These are phyloP conservation scores for Trametes maxima DNA, from an alignment of 768 basidiomycete genomes.

Conservation along the genomic window DNA sequence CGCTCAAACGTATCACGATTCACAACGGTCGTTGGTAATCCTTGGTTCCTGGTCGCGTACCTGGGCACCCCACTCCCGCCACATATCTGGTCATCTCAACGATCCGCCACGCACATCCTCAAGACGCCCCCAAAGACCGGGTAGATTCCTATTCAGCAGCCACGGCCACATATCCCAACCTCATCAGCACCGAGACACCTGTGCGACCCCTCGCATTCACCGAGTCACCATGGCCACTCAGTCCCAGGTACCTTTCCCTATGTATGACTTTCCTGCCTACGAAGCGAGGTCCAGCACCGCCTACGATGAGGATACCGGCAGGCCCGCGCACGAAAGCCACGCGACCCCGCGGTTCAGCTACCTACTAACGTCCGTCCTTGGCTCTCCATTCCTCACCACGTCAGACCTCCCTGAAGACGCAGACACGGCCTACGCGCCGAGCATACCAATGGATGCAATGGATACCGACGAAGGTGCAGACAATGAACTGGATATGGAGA, in stretches of 20 bases:
- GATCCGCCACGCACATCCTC: too few species aligned
- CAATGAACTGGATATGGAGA: constrained; percentile 30
- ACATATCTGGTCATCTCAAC: too few species aligned
- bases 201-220: too few species aligned
- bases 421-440: constrained; percentile 16
- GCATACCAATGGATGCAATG: constrained; percentile 7
- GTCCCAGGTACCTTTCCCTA: constrained; percentile 16
- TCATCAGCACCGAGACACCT: too few species aligned
- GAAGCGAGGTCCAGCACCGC: not conserved
- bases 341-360: constrained; percentile 34
- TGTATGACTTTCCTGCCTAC: constrained; percentile 4
- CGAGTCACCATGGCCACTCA: not conserved
- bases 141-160: too few species aligned
- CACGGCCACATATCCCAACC: too few species aligned
- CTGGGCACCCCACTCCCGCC: too few species aligned
- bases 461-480: constrained; percentile 20
- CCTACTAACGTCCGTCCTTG: constrained; percentile 39
- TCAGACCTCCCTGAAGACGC: constrained; percentile 31
- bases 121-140: too few species aligned
- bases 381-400: constrained; percentile 36
- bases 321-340: constrained; percentile 11
- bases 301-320: not conserved
- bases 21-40: too few species aligned
- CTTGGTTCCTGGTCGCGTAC: too few species aligned
- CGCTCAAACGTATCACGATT: too few species aligned